Evolutionary conservation across 2,329 filamentous ascomycete genomes (phyloP).

Genomic region (Neurospora sp.): DNA sequence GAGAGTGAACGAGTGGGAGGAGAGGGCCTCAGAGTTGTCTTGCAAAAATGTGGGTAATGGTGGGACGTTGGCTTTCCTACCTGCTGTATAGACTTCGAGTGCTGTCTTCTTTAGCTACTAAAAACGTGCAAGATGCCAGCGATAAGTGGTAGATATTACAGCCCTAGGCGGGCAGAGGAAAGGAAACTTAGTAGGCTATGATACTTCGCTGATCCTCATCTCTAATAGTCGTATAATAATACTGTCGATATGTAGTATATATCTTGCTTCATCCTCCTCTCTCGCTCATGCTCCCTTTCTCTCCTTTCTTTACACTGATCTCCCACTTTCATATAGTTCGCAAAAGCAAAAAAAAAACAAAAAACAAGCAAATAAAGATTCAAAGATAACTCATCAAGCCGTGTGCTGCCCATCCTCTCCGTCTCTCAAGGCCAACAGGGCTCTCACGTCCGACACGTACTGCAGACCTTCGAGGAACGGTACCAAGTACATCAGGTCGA

Average conservation of each 20-base stretch:
- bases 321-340: not conserved
- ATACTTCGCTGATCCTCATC: not conserved
- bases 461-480: constrained; percentile 89
- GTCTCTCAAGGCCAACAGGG: constrained; percentile 76
- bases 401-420: constrained; percentile 65
- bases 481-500: constrained; percentile 84
- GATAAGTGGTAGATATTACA: not conserved
- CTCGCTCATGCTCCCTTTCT: not conserved
- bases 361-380: not conserved
- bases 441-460: constrained; percentile 92
- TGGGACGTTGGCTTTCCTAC: not conserved
- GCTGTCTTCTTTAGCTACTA: not conserved
- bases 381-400: constrained; percentile 23
- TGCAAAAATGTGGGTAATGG: not conserved
- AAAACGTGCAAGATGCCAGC: not conserved
- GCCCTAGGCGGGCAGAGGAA: not conserved
- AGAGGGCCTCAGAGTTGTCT: not conserved
- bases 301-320: not conserved
- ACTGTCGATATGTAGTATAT: not conserved
- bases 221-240: not conserved
- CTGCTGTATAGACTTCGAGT: not conserved
- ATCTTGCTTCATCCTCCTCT: not conserved
- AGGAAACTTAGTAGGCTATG: not conserved
- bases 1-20: not conserved
- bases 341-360: not conserved